phyloP scores from a whole-genome alignment of 495 filamentous ascomycete species.

The Apiosordaria backusii region DNA sequence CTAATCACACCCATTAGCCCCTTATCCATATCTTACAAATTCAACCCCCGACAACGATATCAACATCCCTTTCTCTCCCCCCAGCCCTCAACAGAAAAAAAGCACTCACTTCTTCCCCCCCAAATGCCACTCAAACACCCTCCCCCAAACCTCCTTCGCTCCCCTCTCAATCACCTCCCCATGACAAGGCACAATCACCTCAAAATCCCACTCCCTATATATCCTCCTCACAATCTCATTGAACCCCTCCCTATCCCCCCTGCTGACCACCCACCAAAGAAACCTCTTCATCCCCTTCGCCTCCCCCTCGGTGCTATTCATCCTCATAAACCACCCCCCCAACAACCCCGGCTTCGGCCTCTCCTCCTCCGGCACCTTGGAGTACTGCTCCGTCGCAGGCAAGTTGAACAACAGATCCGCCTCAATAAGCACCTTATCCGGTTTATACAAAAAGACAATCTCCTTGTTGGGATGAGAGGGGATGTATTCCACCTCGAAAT shows the following conservation, averaged over 20 bases:
- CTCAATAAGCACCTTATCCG: conserved; percentile 77
- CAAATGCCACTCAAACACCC: conserved; percentile 84
- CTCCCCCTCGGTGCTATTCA: conserved; percentile 60
- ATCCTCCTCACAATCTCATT: conserved; percentile 66
- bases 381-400: conserved; percentile 85
- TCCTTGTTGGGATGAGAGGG: conserved; percentile 78
- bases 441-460: conserved; percentile 80
- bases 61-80: no score
- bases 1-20: neutral
- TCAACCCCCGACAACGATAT: neutral
- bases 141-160: conserved; percentile 73
- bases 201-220: conserved; percentile 70
- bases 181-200: conserved; percentile 86
- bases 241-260: conserved; percentile 63
- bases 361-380: conserved; percentile 48
- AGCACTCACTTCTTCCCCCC: conserved; percentile 32
- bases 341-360: conserved; percentile 55
- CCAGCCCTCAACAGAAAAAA: neutral
- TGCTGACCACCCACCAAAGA: conserved; percentile 71
- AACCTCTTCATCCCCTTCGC: conserved; percentile 76
- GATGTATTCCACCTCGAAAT: conserved; percentile 86
- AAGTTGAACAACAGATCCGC: conserved; percentile 92
- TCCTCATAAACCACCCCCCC: conserved; percentile 57
- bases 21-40: neutral
- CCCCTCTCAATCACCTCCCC: conserved; percentile 81